phyloP scores from a whole-genome alignment of 2,329 filamentous ascomycete species.

The Aspergillus flavus region DNA sequence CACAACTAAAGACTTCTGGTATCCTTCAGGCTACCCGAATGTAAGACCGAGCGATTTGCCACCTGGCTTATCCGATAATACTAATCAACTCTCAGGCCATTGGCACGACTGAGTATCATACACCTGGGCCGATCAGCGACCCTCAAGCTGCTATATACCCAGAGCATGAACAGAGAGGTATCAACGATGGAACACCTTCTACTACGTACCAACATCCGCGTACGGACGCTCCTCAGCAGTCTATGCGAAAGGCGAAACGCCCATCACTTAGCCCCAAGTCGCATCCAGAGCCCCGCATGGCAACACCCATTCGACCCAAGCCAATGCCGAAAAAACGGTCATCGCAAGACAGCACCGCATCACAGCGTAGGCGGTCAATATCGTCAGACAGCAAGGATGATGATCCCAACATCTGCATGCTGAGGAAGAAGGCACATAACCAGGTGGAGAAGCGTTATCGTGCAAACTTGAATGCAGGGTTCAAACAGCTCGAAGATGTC shows the following conservation, averaged over 20 bases:
- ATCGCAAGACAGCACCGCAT: not conserved
- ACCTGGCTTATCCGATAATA: not conserved
- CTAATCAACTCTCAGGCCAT: not conserved
- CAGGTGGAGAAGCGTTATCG: not conserved
- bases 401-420: not conserved
- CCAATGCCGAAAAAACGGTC: not conserved
- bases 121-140: not conserved
- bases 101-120: not conserved
- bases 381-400: not conserved
- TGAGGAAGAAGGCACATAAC: conserved; percentile 1
- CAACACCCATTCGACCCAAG: not conserved
- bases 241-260: not conserved
- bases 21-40: not conserved
- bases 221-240: not conserved
- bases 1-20: not conserved
- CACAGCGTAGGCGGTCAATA: not conserved
- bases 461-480: not conserved
- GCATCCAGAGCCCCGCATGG: not conserved
- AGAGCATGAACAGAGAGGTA: not conserved
- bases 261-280: not conserved
- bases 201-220: not conserved
- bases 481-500: not conserved
- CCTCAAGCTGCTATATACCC: not conserved
- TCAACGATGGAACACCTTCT: not conserved
- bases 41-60: not conserved